phyloP scores from a whole-genome alignment of 2,329 filamentous ascomycete genomes.

The Penicillium fuscoglaucum region DNA sequence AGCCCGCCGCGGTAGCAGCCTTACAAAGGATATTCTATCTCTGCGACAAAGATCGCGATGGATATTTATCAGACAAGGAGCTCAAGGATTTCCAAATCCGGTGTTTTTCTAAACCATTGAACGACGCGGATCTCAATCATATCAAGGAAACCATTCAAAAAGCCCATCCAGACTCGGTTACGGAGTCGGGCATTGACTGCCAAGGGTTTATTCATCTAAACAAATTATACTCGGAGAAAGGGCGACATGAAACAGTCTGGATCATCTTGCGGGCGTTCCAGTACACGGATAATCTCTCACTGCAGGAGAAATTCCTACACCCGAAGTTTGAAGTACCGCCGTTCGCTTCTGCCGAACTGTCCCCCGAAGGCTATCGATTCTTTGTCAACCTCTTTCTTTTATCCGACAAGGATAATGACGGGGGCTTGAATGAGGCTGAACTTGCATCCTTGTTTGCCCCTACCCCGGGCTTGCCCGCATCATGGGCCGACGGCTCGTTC shows the following conservation, averaged over 20 bases:
- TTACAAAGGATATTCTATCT: conserved; percentile 91
- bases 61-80: conserved; percentile 84
- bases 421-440: conserved; percentile 83
- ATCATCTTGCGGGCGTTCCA: conserved; percentile 92
- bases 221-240: conserved; percentile 95
- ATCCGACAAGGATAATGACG: conserved; percentile 97
- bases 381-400: conserved; percentile 95
- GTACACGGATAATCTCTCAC: conserved; percentile 90
- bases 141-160: conserved; percentile 87
- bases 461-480: conserved; percentile 81
- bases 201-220: conserved; percentile 86
- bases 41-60: conserved; percentile 94
- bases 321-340: conserved; percentile 94
- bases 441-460: conserved; percentile 85
- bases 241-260: conserved; percentile 97
- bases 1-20: conserved; percentile 84
- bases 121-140: conserved; percentile 77
- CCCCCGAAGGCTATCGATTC: conserved; percentile 91
- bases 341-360: conserved; percentile 88
- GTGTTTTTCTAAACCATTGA: conserved; percentile 86
- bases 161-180: conserved; percentile 61
- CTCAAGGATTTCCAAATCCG: conserved; percentile 87
- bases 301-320: conserved; percentile 87
- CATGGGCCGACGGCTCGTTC: conserved; percentile 86
- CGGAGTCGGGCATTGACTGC: conserved; percentile 73